Percentiles rank a stretch among this genome's conserved stretches.
These are phyloP conservation scores for Torulaspora maleeae DNA, from an alignment of 805 yeast species.

Conservation along the genomic window DNA sequence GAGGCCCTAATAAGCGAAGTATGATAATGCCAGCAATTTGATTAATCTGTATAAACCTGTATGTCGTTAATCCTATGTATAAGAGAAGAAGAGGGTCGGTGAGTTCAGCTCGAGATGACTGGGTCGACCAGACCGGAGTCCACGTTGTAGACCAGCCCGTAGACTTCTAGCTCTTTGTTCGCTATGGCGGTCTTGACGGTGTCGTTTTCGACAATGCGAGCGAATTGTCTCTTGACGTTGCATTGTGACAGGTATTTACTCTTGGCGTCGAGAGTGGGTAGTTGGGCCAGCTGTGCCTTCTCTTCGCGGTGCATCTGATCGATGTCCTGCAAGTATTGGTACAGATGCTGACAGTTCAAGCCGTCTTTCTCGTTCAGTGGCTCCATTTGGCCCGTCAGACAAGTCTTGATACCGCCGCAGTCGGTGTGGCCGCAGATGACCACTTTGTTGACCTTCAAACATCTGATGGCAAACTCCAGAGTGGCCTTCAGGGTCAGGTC, in stretches of 20 bases:
- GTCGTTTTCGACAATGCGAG: constrained; percentile 50
- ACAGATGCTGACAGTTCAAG: constrained; percentile 42
- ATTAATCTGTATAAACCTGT: background rate
- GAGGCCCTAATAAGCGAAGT: too few relatives aligned
- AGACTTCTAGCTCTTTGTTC: constrained; percentile 62
- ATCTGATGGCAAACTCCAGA: constrained; percentile 82
- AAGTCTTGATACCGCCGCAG: constrained; percentile 90
- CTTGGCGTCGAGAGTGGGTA: constrained; percentile 47
- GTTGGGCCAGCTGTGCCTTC: constrained; percentile 44
- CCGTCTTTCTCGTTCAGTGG: constrained; percentile 40
- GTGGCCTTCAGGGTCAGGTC: constrained; percentile 76
- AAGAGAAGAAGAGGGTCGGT: background rate
- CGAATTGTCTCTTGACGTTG: constrained; percentile 69
- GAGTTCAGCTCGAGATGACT: constrained; percentile 1
- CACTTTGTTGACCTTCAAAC: constrained; percentile 71
- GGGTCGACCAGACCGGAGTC: constrained; percentile 59
- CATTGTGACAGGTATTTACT: constrained; percentile 66
- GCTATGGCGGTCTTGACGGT: constrained; percentile 63
- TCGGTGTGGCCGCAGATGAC: constrained; percentile 92
- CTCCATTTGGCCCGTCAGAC: constrained; percentile 49
- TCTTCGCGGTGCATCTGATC: constrained; percentile 64
- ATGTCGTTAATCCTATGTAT: background rate
- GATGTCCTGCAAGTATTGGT: constrained; percentile 53
- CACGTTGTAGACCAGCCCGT: constrained; percentile 83
- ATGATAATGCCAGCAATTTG: background rate